Evolutionary conservation across 2,329 filamentous ascomycete genomes (phyloP).

Genomic region (Claviceps spartinae): DNA sequence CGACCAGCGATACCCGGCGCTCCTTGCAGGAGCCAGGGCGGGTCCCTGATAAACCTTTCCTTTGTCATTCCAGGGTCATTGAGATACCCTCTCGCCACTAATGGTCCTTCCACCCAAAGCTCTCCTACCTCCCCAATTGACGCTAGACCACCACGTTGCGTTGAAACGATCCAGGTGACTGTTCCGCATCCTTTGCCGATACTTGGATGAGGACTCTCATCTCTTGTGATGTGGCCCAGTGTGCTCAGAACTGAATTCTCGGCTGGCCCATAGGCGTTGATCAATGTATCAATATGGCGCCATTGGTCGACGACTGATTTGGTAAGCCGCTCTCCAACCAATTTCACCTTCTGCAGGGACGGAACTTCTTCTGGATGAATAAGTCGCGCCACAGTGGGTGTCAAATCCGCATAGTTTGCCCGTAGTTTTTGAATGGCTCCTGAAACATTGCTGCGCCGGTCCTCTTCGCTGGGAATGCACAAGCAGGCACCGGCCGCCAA

Average conservation of each 20-base stretch:
- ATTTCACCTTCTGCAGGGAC: too few relatives aligned
- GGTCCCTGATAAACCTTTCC: not conserved
- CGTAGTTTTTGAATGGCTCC: too few relatives aligned
- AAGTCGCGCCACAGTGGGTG: too few relatives aligned
- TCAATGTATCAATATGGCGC: too few relatives aligned
- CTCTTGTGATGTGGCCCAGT: constrained; percentile 2
- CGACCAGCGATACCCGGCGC: not conserved
- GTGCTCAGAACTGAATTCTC: not conserved
- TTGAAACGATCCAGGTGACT: not conserved
- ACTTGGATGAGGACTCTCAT: not conserved
- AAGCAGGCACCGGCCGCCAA: too few relatives aligned
- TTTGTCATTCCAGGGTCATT: not conserved
- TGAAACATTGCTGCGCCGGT: too few relatives aligned
- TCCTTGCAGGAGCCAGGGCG: not conserved
- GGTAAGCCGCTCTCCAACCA: too few relatives aligned
- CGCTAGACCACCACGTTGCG: not conserved
- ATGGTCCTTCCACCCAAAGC: constrained; percentile 1
- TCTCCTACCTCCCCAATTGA: constrained; percentile 1
- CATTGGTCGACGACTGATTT: too few relatives aligned
- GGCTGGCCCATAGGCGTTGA: not conserved
- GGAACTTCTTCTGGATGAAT: too few relatives aligned
- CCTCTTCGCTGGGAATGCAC: too few relatives aligned
- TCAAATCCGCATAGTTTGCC: too few relatives aligned
- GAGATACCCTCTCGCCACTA: not conserved
- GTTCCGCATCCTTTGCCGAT: not conserved